Conservation (phyloP, 2,329 filamentous ascomycete genomes). For the Seiridium unicorne region DNA sequence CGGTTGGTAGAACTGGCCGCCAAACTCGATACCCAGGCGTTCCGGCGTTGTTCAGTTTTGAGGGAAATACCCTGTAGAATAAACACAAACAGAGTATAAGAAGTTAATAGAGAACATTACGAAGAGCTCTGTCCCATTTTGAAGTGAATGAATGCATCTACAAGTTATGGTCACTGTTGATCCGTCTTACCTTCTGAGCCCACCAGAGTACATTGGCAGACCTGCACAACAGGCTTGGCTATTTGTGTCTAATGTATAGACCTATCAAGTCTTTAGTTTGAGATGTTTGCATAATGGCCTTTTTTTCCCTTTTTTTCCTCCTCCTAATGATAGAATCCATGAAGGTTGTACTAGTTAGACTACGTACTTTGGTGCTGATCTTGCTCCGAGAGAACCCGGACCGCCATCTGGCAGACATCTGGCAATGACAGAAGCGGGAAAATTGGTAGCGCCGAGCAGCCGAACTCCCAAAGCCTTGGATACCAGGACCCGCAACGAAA, state of each 20-base stretch:
- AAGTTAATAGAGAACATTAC: not conserved
- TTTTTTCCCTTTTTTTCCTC: too few relatives aligned
- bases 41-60: not conserved
- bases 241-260: too few relatives aligned
- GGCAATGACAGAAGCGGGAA: not conserved
- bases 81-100: not conserved
- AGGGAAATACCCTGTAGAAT: conserved; percentile 1
- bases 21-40: conserved; percentile 2
- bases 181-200: too few relatives aligned
- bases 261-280: too few relatives aligned
- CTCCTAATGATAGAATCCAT: too few relatives aligned
- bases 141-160: too few relatives aligned
- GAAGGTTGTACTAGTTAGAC: too few relatives aligned
- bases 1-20: not conserved
- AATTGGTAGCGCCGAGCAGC: conserved; percentile 7
- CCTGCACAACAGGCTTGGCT: too few relatives aligned
- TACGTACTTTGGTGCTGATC: too few relatives aligned
- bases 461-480: conserved; percentile 4
- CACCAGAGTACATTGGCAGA: too few relatives aligned
- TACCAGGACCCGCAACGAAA: conserved; percentile 8
- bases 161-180: too few relatives aligned
- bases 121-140: not conserved
- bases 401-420: not conserved
- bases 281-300: too few relatives aligned
- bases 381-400: not conserved